Percentiles rank a stretch among this genome's conserved stretches.
phyloP scores from a whole-genome alignment of 192 early-diverging fungal genomes.

The Podochytrium sp. region DNA sequence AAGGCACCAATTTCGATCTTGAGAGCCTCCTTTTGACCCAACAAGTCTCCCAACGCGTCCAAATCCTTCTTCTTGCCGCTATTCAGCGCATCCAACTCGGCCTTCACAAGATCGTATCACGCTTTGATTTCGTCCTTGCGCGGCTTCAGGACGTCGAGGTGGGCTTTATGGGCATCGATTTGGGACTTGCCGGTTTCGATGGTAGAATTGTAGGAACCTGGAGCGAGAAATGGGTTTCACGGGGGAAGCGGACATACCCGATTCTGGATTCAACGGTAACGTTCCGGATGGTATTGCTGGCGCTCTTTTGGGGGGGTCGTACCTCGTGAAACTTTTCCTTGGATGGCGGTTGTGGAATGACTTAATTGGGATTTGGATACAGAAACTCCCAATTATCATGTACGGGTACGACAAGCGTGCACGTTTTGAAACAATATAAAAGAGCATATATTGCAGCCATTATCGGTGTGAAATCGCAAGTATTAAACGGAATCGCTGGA shows the following conservation, averaged over 20 bases:
- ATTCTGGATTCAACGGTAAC: constrained; percentile 78
- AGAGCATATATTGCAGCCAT: too few relatives aligned
- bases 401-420: not conserved
- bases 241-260: constrained; percentile 53
- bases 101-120: constrained; percentile 72
- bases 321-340: constrained; percentile 11
- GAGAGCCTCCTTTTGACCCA: constrained; percentile 70
- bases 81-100: constrained; percentile 70
- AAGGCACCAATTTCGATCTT: constrained; percentile 72
- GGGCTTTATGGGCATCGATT: constrained; percentile 56
- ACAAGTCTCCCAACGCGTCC: constrained; percentile 69
- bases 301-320: constrained; percentile 45
- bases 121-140: constrained; percentile 58
- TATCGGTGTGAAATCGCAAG: too few relatives aligned
- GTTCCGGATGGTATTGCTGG: constrained; percentile 79
- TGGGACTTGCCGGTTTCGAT: constrained; percentile 69
- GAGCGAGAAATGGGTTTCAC: too few relatives aligned
- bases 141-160: constrained; percentile 55
- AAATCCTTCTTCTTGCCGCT: constrained; percentile 61
- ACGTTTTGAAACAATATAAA: too few relatives aligned
- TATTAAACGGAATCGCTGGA: too few relatives aligned
- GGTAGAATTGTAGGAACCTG: constrained; percentile 29
- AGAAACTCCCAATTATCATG: not conserved
- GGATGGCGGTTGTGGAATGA: not conserved
- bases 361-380: not conserved